These are phyloP conservation scores for Pseudoturritis turrita DNA, from an alignment of 345 rosid genomes.

Conservation along the genomic window DNA sequence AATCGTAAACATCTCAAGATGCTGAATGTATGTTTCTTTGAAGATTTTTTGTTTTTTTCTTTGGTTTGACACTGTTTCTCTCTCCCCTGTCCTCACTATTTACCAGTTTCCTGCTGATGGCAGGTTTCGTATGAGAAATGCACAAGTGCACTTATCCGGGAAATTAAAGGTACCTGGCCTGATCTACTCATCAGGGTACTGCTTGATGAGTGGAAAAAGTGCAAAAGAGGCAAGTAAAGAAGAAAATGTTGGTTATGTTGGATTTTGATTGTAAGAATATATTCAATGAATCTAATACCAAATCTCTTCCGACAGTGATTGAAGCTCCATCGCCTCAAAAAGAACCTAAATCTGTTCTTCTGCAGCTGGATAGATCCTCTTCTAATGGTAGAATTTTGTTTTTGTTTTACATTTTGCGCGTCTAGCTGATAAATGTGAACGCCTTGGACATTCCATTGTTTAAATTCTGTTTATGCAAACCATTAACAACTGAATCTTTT, in stretches of 20 bases:
- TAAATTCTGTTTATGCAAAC: neutral
- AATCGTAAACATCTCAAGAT: conserved; percentile 66
- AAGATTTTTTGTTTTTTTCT: neutral
- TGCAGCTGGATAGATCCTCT: conserved; percentile 45
- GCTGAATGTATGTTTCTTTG: conserved; percentile 49
- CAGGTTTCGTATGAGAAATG: conserved; percentile 76
- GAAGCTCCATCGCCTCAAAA: conserved; percentile 84
- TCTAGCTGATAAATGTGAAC: conserved; percentile 9
- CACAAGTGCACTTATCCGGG: conserved; percentile 43
- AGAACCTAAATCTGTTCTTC: conserved; percentile 76
- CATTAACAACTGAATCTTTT: conserved; percentile 8
- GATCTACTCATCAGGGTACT: conserved; percentile 70
- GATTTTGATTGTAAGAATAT: conserved; percentile 5
- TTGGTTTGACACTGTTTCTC: neutral
- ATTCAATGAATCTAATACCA: conserved; percentile 8
- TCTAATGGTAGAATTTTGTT: conserved; percentile 57
- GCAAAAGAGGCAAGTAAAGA: conserved; percentile 75
- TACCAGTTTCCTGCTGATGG: conserved; percentile 4
- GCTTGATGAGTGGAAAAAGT: conserved; percentile 88
- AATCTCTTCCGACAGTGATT: conserved; percentile 49
- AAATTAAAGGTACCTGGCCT: conserved; percentile 78
- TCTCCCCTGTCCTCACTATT: neutral
- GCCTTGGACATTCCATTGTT: neutral
- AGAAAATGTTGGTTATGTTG: neutral
- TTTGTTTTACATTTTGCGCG: neutral